Evolutionary conservation across 208 protist genomes (phyloP).

Genomic region (Lotmaria passim): DNA sequence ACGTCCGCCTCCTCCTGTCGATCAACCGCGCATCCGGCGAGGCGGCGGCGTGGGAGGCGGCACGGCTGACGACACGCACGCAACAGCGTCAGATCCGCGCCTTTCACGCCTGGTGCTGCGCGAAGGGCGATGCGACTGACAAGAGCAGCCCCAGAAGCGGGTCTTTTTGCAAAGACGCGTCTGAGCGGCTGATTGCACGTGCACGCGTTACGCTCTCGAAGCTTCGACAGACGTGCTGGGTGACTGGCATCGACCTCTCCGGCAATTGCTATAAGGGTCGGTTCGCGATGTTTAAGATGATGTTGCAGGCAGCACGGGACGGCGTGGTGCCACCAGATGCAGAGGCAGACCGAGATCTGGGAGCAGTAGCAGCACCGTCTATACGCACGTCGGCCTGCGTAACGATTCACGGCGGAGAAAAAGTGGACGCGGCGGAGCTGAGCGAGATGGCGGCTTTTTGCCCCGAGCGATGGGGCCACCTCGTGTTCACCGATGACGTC

Average conservation of each 20-base stretch:
- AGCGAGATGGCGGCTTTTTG: constrained; percentile 62
- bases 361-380: neutral
- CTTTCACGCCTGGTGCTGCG: constrained; percentile 48
- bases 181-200: no score
- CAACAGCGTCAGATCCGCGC: constrained; percentile 51
- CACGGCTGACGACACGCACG: constrained; percentile 44
- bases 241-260: constrained; percentile 86
- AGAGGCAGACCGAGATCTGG: constrained; percentile 18
- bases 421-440: constrained; percentile 70
- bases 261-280: constrained; percentile 87
- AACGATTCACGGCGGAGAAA: constrained; percentile 87
- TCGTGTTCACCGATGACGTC: constrained; percentile 68
- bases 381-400: constrained; percentile 37
- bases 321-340: constrained; percentile 4
- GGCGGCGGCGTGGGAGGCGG: constrained; percentile 44
- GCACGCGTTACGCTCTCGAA: neutral
- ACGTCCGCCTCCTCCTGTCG: constrained; percentile 82
- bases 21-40: constrained; percentile 60
- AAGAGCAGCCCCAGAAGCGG: neutral
- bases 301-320: constrained; percentile 39
- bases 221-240: constrained; percentile 72
- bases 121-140: neutral
- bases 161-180: neutral
- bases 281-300: constrained; percentile 54
- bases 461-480: constrained; percentile 80